Evolutionary conservation across 371 early-diverging fungal species (phyloP).

Genomic region (Cladochytrium tenue): DNA sequence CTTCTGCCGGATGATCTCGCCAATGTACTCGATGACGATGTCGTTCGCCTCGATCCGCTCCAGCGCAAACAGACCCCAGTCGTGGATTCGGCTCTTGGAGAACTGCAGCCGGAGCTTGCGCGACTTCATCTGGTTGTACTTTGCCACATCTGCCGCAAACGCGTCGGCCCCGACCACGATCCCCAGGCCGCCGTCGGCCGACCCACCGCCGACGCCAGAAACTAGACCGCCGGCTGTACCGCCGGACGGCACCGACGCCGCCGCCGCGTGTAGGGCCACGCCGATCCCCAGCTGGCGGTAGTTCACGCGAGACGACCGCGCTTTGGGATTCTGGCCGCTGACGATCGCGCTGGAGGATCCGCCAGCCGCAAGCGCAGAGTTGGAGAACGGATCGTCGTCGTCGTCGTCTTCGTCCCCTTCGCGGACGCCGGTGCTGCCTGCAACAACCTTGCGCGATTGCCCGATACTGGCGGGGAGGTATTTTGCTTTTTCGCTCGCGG

Average conservation of each 20-base stretch:
- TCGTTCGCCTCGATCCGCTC: constrained; percentile 89
- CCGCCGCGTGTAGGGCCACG: too few species aligned
- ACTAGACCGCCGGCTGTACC: not conserved
- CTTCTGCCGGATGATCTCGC: constrained; percentile 94
- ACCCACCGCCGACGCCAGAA: constrained; percentile 12
- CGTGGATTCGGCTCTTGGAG: constrained; percentile 89
- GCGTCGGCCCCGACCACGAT: constrained; percentile 3
- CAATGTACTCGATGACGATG: constrained; percentile 97
- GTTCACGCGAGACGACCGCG: not conserved
- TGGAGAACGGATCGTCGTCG: not conserved
- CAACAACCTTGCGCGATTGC: constrained; percentile 30
- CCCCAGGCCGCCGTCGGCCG: constrained; percentile 9
- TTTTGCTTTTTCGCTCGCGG: constrained; percentile 65
- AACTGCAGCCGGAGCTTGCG: constrained; percentile 87
- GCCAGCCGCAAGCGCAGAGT: not conserved
- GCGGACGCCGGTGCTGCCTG: constrained; percentile 27
- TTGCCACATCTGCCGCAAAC: constrained; percentile 66
- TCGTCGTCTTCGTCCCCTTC: not conserved
- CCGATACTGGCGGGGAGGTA: constrained; percentile 54
- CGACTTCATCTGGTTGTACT: constrained; percentile 86
- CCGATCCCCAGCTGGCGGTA: not conserved
- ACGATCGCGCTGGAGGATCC: not conserved
- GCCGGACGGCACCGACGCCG: constrained; percentile 1
- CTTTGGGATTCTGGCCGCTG: not conserved
- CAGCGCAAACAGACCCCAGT: constrained; percentile 94